Evolutionary conservation across 116 monocot genomes (phyloP).

Genomic region (Thalassia testudinum): DNA sequence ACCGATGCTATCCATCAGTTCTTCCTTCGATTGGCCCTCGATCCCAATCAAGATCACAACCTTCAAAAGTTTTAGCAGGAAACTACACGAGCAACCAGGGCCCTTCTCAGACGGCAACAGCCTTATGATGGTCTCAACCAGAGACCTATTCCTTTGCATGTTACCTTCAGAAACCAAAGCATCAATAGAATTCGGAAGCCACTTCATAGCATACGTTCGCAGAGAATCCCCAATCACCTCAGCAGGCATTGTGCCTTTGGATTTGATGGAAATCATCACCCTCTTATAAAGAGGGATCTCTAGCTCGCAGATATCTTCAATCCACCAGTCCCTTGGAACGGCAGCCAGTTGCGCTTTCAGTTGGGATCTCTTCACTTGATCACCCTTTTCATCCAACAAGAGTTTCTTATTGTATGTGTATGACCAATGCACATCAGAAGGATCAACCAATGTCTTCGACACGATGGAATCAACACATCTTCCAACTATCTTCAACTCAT

Average conservation of each 20-base stretch:
- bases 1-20: constrained; percentile 31
- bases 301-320: constrained; percentile 60
- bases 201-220: constrained; percentile 33
- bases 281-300: constrained; percentile 43
- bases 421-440: constrained; percentile 46
- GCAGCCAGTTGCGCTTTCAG: too few species aligned
- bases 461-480: constrained; percentile 83
- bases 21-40: constrained; percentile 23
- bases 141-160: constrained; percentile 5
- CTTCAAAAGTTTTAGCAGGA: constrained; percentile 42
- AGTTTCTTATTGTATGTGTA: constrained; percentile 7
- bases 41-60: constrained; percentile 17
- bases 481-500: constrained; percentile 56
- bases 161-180: constrained; percentile 8
- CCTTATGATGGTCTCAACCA: constrained; percentile 46
- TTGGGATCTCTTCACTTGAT: too few species aligned
- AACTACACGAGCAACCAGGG: constrained; percentile 26
- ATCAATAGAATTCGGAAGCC: constrained; percentile 23
- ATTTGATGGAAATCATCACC: constrained; percentile 30
- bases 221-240: constrained; percentile 57
- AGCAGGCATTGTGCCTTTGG: constrained; percentile 11
- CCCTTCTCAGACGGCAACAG: constrained; percentile 34
- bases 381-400: too few species aligned
- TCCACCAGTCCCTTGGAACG: constrained; percentile 55
- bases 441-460: constrained; percentile 35